Evolutionary conservation across 2,329 filamentous ascomycete species (phyloP).

Genomic region (Calonectria crousiana): DNA sequence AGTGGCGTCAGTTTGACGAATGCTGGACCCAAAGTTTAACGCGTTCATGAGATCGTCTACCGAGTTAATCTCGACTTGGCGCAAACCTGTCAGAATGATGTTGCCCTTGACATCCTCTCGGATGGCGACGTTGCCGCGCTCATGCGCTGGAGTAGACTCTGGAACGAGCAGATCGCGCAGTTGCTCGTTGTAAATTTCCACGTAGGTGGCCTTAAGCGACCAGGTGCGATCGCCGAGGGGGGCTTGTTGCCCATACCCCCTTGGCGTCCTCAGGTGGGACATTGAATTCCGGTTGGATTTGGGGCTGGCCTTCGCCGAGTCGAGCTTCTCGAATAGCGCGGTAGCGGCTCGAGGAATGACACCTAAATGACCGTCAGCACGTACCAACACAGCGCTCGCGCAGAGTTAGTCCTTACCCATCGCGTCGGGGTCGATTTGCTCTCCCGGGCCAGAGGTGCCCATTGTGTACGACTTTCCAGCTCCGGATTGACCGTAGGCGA

Average conservation of each 20-base stretch:
- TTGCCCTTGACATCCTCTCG: conserved; percentile 95
- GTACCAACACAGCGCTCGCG: neutral
- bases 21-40: conserved; percentile 91
- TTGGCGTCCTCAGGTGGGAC: conserved; percentile 83
- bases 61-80: conserved; percentile 88
- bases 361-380: conserved; percentile 63
- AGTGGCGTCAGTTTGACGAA: conserved; percentile 96
- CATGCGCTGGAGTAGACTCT: conserved; percentile 75
- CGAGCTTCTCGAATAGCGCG: conserved; percentile 88
- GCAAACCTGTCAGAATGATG: conserved; percentile 91
- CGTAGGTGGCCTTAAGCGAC: conserved; percentile 94
- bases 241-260: conserved; percentile 69
- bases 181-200: conserved; percentile 98
- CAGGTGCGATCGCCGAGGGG: conserved; percentile 80
- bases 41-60: conserved; percentile 91
- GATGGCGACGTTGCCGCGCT: conserved; percentile 87
- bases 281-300: conserved; percentile 72
- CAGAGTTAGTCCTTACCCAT: conserved; percentile 75
- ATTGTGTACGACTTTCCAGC: conserved; percentile 99
- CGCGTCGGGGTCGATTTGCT: conserved; percentile 76
- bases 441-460: conserved; percentile 89
- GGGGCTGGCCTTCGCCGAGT: conserved; percentile 62
- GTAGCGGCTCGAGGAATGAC: conserved; percentile 94
- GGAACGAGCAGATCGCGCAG: conserved; percentile 89
- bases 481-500: conserved; percentile 97